These are phyloP conservation scores for Sophora flavescens DNA, from an alignment of 306 rosid species.

Conservation along the genomic window DNA sequence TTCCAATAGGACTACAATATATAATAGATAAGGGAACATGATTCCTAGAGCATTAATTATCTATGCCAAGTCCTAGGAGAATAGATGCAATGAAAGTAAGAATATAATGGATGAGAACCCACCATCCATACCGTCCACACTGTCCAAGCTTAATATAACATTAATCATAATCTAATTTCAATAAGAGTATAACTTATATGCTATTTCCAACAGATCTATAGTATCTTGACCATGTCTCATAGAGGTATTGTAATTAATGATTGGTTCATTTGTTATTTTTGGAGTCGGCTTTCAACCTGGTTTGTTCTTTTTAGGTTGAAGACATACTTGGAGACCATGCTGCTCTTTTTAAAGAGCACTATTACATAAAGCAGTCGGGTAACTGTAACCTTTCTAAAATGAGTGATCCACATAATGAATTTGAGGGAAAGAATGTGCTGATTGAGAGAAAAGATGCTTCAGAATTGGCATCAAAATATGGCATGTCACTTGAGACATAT, in stretches of 20 bases:
- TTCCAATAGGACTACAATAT: too few relatives aligned
- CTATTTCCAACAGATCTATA: too few relatives aligned
- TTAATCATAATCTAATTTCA: too few relatives aligned
- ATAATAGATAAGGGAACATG: too few relatives aligned
- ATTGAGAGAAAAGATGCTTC: constrained; percentile 72
- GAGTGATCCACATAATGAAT: constrained; percentile 96
- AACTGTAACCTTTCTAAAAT: constrained; percentile 84
- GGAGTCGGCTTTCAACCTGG: constrained; percentile 23
- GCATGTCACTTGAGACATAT: constrained; percentile 73
- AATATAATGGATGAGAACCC: too few relatives aligned
- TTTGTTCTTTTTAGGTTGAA: constrained; percentile 63
- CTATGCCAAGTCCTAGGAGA: too few relatives aligned
- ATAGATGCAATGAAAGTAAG: too few relatives aligned
- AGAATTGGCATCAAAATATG: constrained; percentile 72
- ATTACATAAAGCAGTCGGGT: constrained; percentile 73
- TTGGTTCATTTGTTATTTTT: constrained; percentile 24
- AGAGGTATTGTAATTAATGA: constrained; percentile 27
- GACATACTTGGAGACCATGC: constrained; percentile 90
- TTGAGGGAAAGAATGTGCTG: constrained; percentile 80
- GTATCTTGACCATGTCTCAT: constrained; percentile 3
- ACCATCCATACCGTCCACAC: too few relatives aligned
- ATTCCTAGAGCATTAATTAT: too few relatives aligned
- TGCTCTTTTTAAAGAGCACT: constrained; percentile 76
- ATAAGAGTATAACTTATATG: too few relatives aligned
- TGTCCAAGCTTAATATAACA: too few relatives aligned